Conservation (phyloP, 768 basidiomycete genomes). For the Gelatoporia subvermispora region DNA sequence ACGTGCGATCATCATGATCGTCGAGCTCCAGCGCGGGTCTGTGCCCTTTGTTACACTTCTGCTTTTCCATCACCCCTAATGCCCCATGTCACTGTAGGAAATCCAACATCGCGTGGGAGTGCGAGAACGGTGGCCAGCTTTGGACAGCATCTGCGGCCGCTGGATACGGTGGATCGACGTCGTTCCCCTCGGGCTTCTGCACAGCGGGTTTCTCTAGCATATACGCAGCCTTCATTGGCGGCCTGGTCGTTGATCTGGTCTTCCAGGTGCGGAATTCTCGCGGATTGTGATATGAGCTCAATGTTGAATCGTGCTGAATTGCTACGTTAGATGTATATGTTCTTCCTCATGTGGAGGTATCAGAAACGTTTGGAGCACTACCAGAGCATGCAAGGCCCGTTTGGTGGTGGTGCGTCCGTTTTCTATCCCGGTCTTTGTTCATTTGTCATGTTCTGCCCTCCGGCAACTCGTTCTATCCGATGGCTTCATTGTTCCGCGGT, state of each 20-base stretch:
- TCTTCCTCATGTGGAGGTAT: constrained; percentile 72
- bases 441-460: no score
- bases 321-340: constrained; percentile 62
- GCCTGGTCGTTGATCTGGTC: constrained; percentile 56
- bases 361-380: constrained; percentile 67
- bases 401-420: constrained; percentile 43
- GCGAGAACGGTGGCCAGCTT: constrained; percentile 63
- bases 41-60: constrained; percentile 17
- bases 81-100: constrained; percentile 35
- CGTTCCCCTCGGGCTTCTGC: constrained; percentile 55
- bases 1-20: constrained; percentile 69
- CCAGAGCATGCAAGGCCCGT: constrained; percentile 56
- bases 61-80: neutral
- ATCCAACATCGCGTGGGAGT: constrained; percentile 69
- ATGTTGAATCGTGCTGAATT: neutral
- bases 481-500: no score
- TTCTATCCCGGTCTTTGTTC: no score
- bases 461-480: no score
- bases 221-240: constrained; percentile 60
- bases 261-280: constrained; percentile 61
- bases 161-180: constrained; percentile 35
- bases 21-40: constrained; percentile 66
- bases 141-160: constrained; percentile 44
- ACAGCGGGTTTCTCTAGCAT: constrained; percentile 53
- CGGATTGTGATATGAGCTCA: neutral